phyloP scores from a whole-genome alignment of 1,284 basidiomycete species.

The Phlebopus sp. region DNA sequence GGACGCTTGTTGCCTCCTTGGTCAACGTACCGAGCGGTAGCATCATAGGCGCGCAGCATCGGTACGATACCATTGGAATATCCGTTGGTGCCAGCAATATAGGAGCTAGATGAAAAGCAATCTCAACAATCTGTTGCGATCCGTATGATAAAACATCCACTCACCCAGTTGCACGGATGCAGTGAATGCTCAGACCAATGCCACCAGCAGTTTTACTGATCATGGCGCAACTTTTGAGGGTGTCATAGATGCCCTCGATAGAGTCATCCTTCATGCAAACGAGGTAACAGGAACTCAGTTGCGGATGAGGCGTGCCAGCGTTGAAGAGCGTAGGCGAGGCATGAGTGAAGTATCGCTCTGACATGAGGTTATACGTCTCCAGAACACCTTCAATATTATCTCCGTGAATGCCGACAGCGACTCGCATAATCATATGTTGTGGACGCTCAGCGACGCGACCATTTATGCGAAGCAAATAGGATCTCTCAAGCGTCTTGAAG shows the following conservation, averaged over 20 bases:
- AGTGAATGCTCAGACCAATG: slow-evolving; percentile 95
- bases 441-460: slow-evolving; percentile 96
- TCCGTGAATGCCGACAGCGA: slow-evolving; percentile 97
- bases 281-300: slow-evolving; percentile 97
- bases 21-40: slow-evolving; percentile 98
- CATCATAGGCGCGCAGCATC: slow-evolving; percentile 98
- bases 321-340: slow-evolving; percentile 99
- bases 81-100: slow-evolving; percentile 94
- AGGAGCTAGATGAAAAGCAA: slow-evolving; percentile 49
- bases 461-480: slow-evolving; percentile 93
- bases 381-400: slow-evolving; percentile 85
- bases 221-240: slow-evolving; percentile 97
- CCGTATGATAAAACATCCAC: slow-evolving; percentile 26
- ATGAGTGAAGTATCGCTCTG: slow-evolving; percentile 96
- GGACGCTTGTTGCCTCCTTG: slow-evolving; percentile 99
- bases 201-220: slow-evolving; percentile 99
- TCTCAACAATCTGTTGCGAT: slow-evolving; percentile 7
- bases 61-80: slow-evolving; percentile 99
- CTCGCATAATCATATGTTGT: slow-evolving; percentile 99
- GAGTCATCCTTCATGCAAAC: slow-evolving; percentile 99
- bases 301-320: slow-evolving; percentile 93
- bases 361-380: slow-evolving; percentile 95
- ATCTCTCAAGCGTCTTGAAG: slow-evolving; percentile 99
- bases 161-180: slow-evolving; percentile 93
- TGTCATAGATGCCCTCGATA: slow-evolving; percentile 99